Evolutionary conservation across 352 stramenopile genomes (phyloP), one percentile per base, ranked within the genome.

Genomic region (Phytophthora nicotianae): DNA sequence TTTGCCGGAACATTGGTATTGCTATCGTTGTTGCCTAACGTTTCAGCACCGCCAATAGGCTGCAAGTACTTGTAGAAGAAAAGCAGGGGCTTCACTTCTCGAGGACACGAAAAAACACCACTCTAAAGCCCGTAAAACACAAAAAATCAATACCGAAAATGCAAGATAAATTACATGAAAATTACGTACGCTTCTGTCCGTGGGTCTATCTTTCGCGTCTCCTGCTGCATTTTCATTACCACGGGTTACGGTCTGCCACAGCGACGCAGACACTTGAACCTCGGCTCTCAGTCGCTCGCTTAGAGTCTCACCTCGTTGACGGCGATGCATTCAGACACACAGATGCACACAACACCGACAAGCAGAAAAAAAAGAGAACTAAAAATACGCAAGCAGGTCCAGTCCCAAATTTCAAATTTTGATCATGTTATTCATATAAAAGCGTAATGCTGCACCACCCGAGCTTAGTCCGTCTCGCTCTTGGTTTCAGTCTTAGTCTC

Each of bases 31-130:
- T 46, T 58, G 24, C 13, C 20, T 16, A 23, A 26, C 11, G n/a
- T 11, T 14, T 54, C 54, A 24, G 13, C 50, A 32, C 16, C 26
- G 7, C 59, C 53, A n/a, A 89, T 72, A 8, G 85, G 85, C 54
- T 94, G 85, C 5, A 94, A 54, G 49, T 88, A 92, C 70, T 94
- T 94, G 76, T 89, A 94, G 56, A 94, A 94, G 63, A 82, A 83
- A 19, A 94, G 53, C 8, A 87, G 62, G 9, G 85, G 81, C 60
- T 76, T 79, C 10, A 79, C 64, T 54, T 79, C 54, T 53, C 56
- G 58, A 43, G 71, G 71, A 43, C 68, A 79, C 17, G 58, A 45
- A 16, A 48, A 66, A 3, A 27, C 16, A 43, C 9, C 11, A 55
- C 19, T 17, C 35, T 24, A 43, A 43, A 33, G 1, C 21, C 58